Evolutionary conservation across 208 protist species (phyloP), one percentile per base, ranked within the genome.

Genomic region (Crithidia bombi): DNA sequence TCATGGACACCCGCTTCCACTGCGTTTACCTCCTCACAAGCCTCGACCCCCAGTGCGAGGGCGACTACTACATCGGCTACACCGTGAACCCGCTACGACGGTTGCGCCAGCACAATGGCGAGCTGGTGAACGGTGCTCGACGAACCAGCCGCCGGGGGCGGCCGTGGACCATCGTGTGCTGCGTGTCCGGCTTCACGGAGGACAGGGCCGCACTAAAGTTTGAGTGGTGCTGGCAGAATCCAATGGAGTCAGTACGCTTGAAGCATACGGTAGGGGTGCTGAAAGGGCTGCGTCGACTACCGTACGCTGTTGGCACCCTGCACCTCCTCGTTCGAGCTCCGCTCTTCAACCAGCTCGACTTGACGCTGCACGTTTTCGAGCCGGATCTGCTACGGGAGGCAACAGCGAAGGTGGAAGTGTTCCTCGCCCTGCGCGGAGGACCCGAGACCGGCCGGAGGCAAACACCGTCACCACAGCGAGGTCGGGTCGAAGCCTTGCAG

Each of bases 181-280:
- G 92, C 61, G 89, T 98, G 33, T 93, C 94, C 36, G 97, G 97
- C 47, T 98, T 98, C 57, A 64, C 89, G 0, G 87, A 94, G 65
- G 91, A 98, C 55, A 80, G 83, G 28, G 69, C 83, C 9, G 97
- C 95, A 23, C 82, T 98, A 21, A 96, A 98, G 76, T 98, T 98
- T 58, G 97, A 98, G 82, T 98, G 96, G 95, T 88, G 86, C 61
- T 98, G 95, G 95, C 93, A 98, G 78, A 72, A 98, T 75, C 94
- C 94, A 11, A 70, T 28, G 21, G 80, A 80, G 54, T 90, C 92
- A 2, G 62, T 77, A 5, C 74, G 75, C 23, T 74, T 92, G 35
- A 86, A 79, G 75, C 67, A 80, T 70, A 82, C 51, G 9, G 68
- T 64, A 23, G 63, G 49, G 9, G 25, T 59, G 36, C 50, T 90